Percentiles rank a stretch among this genome's conserved stretches.
These are phyloP conservation scores for Manihot esculenta DNA, from an alignment of 441 rosid species.

Conservation along the genomic window DNA sequence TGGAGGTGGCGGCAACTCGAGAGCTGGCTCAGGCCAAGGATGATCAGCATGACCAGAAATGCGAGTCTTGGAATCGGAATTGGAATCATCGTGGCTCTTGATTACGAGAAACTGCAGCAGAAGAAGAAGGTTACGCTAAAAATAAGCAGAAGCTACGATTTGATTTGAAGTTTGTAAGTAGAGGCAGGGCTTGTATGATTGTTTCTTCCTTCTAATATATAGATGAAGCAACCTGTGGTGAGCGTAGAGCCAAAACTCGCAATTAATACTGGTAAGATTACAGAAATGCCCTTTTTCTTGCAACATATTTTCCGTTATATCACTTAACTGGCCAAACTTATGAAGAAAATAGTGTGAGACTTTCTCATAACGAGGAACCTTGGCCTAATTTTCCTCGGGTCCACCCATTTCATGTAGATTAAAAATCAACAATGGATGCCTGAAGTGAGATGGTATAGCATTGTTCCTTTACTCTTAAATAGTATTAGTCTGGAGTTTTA, in stretches of 20 bases:
- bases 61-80: conserved; percentile 24
- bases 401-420: no score
- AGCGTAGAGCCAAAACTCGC: conserved; percentile 29
- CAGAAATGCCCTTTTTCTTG: conserved; percentile 23
- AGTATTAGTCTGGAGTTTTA: no score
- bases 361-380: no score
- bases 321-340: neutral
- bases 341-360: neutral
- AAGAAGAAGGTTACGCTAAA: neutral
- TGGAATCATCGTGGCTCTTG: conserved; percentile 30
- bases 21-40: conserved; percentile 29
- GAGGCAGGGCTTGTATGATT: neutral
- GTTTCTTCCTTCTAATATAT: conserved; percentile 19
- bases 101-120: conserved; percentile 5
- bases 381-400: no score
- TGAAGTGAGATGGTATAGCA: no score
- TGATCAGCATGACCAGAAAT: conserved; percentile 31
- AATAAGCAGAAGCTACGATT: neutral
- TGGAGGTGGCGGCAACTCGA: conserved; percentile 36
- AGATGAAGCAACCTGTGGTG: conserved; percentile 20
- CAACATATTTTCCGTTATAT: neutral
- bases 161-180: conserved; percentile 14
- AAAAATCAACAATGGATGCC: no score
- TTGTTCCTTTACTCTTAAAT: no score
- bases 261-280: conserved; percentile 12